These are phyloP conservation scores for Solanum tarapatanum DNA, from an alignment of 257 asterid species.

Conservation along the genomic window DNA sequence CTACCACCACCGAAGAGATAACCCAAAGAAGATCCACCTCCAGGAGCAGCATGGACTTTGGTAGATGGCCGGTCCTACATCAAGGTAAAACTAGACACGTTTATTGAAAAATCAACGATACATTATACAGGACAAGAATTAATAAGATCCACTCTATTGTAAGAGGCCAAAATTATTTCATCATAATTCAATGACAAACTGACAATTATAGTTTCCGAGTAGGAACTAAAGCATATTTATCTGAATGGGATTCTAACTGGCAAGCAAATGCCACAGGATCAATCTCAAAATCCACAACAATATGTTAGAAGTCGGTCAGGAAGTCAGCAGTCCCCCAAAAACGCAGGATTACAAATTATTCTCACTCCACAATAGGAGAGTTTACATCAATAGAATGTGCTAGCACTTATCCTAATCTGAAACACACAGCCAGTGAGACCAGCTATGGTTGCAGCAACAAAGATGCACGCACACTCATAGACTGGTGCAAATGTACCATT, in stretches of 20 bases:
- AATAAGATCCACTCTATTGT: not conserved
- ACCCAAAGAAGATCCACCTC: constrained; percentile 42
- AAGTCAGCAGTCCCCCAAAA: not conserved
- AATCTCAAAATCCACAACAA: not conserved
- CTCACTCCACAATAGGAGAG: not conserved
- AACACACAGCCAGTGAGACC: not conserved
- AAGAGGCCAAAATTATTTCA: not conserved
- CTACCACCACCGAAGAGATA: constrained; percentile 52
- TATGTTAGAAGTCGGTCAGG: not conserved
- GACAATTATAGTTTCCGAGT: not conserved
- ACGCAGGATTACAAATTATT: not conserved
- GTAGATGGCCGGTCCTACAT: constrained; percentile 61
- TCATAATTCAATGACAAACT: not conserved
- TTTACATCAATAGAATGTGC: not conserved
- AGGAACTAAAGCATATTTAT: not conserved
- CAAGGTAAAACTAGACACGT: not conserved
- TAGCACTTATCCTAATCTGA: not conserved
- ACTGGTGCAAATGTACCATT: not conserved
- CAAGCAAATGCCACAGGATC: not conserved
- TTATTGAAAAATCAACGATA: not conserved
- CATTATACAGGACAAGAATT: not conserved
- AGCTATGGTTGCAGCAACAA: not conserved
- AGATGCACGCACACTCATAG: not conserved
- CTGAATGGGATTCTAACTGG: not conserved
- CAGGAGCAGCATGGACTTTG: constrained; percentile 29